Evolutionary conservation across 768 basidiomycete genomes (phyloP).

Genomic region (Auriscalpium microsporum): DNA sequence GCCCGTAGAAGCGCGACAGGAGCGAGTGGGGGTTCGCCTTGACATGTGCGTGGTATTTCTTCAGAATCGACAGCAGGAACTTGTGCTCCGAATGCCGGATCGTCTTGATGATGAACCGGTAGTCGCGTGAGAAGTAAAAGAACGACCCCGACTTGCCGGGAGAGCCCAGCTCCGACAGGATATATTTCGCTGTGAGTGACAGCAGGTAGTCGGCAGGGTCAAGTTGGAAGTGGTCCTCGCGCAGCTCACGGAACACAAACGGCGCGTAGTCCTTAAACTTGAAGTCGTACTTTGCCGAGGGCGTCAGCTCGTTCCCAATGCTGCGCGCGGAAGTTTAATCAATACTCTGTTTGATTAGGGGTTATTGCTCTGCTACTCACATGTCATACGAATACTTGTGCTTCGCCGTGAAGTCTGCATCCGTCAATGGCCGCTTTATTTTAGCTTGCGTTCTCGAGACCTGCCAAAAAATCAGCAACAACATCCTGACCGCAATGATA

Average conservation of each 20-base stretch:
- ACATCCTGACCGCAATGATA: slow-evolving; percentile 1
- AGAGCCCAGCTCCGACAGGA: slow-evolving; percentile 93
- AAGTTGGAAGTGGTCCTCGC: slow-evolving; percentile 89
- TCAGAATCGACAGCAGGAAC: slow-evolving; percentile 80
- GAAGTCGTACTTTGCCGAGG: slow-evolving; percentile 97
- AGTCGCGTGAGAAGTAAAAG: slow-evolving; percentile 98
- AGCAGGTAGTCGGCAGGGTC: slow-evolving; percentile 97
- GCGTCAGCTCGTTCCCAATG: slow-evolving; percentile 95
- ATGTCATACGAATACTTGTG: slow-evolving; percentile 99
- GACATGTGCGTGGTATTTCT: slow-evolving; percentile 78
- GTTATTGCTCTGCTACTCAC: slow-evolving; percentile 33
- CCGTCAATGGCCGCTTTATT: slow-evolving; percentile 73
- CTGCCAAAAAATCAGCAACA: slow-evolving; percentile 30
- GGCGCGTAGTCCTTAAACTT: slow-evolving; percentile 99
- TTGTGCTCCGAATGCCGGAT: slow-evolving; percentile 93
- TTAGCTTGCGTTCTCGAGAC: slow-evolving; percentile 97
- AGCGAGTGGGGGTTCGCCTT: slow-evolving; percentile 89
- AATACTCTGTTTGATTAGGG: no score
- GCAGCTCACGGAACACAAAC: slow-evolving; percentile 92
- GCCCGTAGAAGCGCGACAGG: slow-evolving; percentile 89
- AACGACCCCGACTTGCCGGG: slow-evolving; percentile 98
- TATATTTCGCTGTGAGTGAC: slow-evolving; percentile 94
- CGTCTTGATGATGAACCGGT: slow-evolving; percentile 99
- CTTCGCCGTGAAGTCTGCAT: slow-evolving; percentile 78
- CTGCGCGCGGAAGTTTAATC: slow-evolving; percentile 28